Conservation (phyloP, 306 rosid species). For the Corylus americana region DNA sequence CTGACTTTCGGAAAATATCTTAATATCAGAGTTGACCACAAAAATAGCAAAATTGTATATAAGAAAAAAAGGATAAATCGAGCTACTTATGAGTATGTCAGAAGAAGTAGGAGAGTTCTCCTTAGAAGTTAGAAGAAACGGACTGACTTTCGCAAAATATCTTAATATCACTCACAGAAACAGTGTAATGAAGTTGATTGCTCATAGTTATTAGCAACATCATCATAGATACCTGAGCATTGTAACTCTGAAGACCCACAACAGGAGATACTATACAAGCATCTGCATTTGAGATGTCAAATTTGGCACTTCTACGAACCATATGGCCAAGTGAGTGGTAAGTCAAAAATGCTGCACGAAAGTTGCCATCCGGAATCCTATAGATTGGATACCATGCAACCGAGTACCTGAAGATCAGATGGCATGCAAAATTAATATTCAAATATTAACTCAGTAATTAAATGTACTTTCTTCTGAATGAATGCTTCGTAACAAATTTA, state of each 20-base stretch:
- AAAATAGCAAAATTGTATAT: not conserved
- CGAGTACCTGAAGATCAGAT: conserved; percentile 68
- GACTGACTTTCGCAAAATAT: not conserved
- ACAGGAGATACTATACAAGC: conserved; percentile 63
- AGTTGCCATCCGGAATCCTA: conserved; percentile 81
- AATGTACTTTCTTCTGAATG: conserved; percentile 11
- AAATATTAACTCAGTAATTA: conserved; percentile 17
- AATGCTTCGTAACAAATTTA: conserved; percentile 14
- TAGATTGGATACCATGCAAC: conserved; percentile 97
- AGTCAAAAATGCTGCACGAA: conserved; percentile 83
- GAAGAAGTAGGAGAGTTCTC: too few species aligned
- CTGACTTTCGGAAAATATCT: not conserved
- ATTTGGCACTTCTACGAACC: conserved; percentile 43
- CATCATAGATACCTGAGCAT: conserved; percentile 57
- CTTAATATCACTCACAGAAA: conserved; percentile 2
- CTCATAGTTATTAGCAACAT: conserved; percentile 12
- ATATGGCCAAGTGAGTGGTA: conserved; percentile 84
- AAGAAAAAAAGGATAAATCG: too few species aligned
- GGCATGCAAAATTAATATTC: conserved; percentile 25
- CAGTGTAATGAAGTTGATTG: conserved; percentile 7
- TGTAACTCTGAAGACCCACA: conserved; percentile 90
- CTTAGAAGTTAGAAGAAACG: too few species aligned
- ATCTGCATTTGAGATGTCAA: conserved; percentile 31
- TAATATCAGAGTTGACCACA: not conserved
- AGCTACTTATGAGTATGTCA: too few species aligned